phyloP scores from a whole-genome alignment of 306 rosid genomes.

The Cucurbita ficifolia region DNA sequence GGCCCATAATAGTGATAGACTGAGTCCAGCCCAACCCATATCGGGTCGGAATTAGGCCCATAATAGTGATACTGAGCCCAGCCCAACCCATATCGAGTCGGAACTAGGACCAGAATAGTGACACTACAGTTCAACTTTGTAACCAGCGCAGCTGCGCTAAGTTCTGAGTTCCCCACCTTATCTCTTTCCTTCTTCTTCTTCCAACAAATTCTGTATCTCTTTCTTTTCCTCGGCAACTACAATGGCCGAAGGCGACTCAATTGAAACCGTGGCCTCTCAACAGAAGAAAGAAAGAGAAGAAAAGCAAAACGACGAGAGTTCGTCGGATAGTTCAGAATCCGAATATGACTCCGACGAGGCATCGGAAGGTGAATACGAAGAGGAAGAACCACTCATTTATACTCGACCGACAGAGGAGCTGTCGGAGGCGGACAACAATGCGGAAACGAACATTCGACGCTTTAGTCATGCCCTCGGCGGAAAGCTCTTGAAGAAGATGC shows the following conservation, averaged over 20 bases:
- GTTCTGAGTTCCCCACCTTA: not conserved
- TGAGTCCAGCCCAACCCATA: too few relatives aligned
- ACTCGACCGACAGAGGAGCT: slow-evolving; percentile 11
- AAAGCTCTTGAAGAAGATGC: slow-evolving; percentile 9
- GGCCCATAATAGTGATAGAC: too few relatives aligned
- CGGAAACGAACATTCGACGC: slow-evolving; percentile 21
- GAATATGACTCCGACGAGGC: slow-evolving; percentile 16
- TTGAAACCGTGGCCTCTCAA: not conserved
- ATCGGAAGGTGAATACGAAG: slow-evolving; percentile 3
- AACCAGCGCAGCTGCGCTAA: not conserved
- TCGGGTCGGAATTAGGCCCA: too few relatives aligned
- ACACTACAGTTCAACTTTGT: not conserved
- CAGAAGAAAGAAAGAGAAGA: not conserved
- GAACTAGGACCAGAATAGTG: too few relatives aligned
- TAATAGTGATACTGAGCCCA: too few relatives aligned
- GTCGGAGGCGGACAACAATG: slow-evolving; percentile 16
- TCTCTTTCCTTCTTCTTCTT: not conserved
- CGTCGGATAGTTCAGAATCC: slow-evolving; percentile 6
- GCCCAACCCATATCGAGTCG: too few relatives aligned
- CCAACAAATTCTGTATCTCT: not conserved
- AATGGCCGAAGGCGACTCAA: slow-evolving; percentile 11
- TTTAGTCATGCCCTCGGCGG: slow-evolving; percentile 15
- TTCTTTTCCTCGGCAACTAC: not conserved
- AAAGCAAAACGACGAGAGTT: not conserved
- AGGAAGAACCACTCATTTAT: slow-evolving; percentile 10